Evolutionary conservation across 805 yeast genomes (phyloP).

Genomic region (Lachancea lanzarotensis): DNA sequence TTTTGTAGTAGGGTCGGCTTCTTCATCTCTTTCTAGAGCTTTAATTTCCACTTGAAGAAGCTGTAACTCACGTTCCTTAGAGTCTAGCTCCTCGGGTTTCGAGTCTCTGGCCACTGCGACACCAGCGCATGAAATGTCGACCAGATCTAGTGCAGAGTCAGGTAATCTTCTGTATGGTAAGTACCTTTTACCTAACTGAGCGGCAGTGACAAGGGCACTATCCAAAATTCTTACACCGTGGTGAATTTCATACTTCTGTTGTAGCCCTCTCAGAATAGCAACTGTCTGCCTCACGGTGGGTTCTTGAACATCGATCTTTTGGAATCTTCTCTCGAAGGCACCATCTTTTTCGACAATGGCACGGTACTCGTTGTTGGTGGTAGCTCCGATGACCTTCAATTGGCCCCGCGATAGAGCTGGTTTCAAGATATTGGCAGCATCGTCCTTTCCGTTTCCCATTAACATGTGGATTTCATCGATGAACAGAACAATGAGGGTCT

Average conservation of each 20-base stretch:
- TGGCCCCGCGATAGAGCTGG: slow-evolving; percentile 97
- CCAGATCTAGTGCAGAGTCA: slow-evolving; percentile 92
- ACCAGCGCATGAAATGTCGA: slow-evolving; percentile 93
- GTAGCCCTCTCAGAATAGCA: slow-evolving; percentile 93
- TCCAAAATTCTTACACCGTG: slow-evolving; percentile 96
- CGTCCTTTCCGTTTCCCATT: slow-evolving; percentile 98
- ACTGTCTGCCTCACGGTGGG: slow-evolving; percentile 89
- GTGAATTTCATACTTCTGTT: slow-evolving; percentile 90
- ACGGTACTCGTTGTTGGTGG: slow-evolving; percentile 91
- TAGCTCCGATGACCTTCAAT: slow-evolving; percentile 97
- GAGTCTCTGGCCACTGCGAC: slow-evolving; percentile 98
- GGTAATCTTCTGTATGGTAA: slow-evolving; percentile 93
- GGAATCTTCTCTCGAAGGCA: slow-evolving; percentile 98
- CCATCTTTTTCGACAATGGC: slow-evolving; percentile 92
- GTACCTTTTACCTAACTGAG: slow-evolving; percentile 89
- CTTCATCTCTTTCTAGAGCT: slow-evolving; percentile 93
- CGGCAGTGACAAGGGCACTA: slow-evolving; percentile 88
- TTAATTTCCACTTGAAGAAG: slow-evolving; percentile 91
- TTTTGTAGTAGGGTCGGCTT: slow-evolving; percentile 71
- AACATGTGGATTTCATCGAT: slow-evolving; percentile 98
- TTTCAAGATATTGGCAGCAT: slow-evolving; percentile 92
- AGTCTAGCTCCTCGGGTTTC: slow-evolving; percentile 93
- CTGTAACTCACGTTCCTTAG: slow-evolving; percentile 85
- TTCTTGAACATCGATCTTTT: slow-evolving; percentile 92
- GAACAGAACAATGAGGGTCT: slow-evolving; percentile 79